phyloP scores from a whole-genome alignment of 2,329 filamentous ascomycete genomes.

The Lizonia empirigonia region DNA sequence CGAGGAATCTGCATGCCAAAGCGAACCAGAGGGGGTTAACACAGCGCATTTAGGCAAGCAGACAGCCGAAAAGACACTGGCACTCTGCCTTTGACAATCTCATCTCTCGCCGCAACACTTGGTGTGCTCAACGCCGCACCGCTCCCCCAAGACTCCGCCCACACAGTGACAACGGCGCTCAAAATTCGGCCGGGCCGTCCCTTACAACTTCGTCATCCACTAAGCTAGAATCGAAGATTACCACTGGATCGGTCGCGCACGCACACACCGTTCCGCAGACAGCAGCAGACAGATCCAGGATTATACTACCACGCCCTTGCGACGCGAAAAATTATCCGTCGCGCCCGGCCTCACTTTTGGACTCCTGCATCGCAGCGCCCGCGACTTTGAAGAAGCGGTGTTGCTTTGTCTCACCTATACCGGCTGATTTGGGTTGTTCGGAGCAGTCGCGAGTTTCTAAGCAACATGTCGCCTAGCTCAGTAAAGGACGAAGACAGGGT shows the following conservation, averaged over 20 bases:
- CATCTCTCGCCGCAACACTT: slow-evolving; percentile 8
- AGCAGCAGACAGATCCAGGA: neutral
- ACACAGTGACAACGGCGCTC: slow-evolving; percentile 24
- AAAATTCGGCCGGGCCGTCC: slow-evolving; percentile 40
- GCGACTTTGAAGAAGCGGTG: slow-evolving; percentile 23
- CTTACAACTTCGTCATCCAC: slow-evolving; percentile 38
- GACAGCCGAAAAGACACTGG: slow-evolving; percentile 7
- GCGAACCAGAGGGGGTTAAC: slow-evolving; percentile 31
- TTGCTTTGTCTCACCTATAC: slow-evolving; percentile 24
- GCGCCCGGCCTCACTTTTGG: slow-evolving; percentile 18
- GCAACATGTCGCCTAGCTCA: slow-evolving; percentile 41
- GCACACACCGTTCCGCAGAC: slow-evolving; percentile 15
- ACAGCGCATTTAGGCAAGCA: slow-evolving; percentile 13
- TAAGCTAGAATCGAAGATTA: slow-evolving; percentile 29
- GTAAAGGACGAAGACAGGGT: slow-evolving; percentile 44
- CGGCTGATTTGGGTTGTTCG: slow-evolving; percentile 18
- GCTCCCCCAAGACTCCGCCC: slow-evolving; percentile 12
- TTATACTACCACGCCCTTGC: slow-evolving; percentile 15
- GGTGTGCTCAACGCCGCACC: slow-evolving; percentile 1
- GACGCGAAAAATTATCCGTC: slow-evolving; percentile 31
- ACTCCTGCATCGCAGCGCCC: slow-evolving; percentile 17
- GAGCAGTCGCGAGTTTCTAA: slow-evolving; percentile 25
- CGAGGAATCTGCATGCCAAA: slow-evolving; percentile 29
- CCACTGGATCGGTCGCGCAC: slow-evolving; percentile 31
- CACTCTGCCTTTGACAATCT: slow-evolving; percentile 6